Evolutionary conservation across 805 yeast species (phyloP).

Genomic region (Kuraishia piskuri): DNA sequence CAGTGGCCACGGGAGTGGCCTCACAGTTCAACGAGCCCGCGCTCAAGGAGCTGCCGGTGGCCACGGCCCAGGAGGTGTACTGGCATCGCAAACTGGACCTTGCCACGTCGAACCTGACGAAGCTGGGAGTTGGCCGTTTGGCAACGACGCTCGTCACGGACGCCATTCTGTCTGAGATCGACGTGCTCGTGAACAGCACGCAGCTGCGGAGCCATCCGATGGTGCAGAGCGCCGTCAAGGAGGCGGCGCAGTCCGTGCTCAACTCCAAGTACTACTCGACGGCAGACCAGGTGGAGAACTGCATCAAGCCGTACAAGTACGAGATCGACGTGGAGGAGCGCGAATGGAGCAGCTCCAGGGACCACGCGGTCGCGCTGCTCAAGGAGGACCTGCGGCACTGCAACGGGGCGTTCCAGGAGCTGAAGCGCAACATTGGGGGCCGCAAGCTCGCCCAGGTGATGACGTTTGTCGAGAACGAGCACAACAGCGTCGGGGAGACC

Average conservation of each 20-base stretch:
- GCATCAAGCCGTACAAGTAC: conserved; percentile 95
- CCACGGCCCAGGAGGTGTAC: conserved; percentile 59
- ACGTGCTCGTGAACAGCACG: conserved; percentile 62
- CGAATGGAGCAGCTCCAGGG: conserved; percentile 82
- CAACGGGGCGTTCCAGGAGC: conserved; percentile 44
- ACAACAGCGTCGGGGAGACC: conserved; percentile 23
- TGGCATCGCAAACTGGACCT: conserved; percentile 88
- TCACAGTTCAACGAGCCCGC: neutral
- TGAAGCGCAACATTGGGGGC: conserved; percentile 72
- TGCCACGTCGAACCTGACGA: conserved; percentile 77
- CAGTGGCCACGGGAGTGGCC: neutral
- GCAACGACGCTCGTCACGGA: conserved; percentile 79
- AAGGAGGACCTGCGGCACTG: conserved; percentile 86
- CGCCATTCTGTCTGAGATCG: conserved; percentile 71
- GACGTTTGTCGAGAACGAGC: conserved; percentile 51
- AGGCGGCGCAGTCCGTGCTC: conserved; percentile 76
- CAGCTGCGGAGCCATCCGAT: conserved; percentile 80
- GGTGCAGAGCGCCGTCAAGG: conserved; percentile 72
- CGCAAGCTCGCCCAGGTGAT: conserved; percentile 78
- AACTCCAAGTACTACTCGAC: conserved; percentile 78
- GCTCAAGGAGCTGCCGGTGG: conserved; percentile 44
- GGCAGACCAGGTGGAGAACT: conserved; percentile 97
- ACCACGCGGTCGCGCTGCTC: conserved; percentile 62
- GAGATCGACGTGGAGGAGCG: conserved; percentile 95
- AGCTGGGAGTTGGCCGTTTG: conserved; percentile 87